Base-by-base conservation (phyloP, 139 green algal species). In the Chlamydomonas applanata region DNA sequence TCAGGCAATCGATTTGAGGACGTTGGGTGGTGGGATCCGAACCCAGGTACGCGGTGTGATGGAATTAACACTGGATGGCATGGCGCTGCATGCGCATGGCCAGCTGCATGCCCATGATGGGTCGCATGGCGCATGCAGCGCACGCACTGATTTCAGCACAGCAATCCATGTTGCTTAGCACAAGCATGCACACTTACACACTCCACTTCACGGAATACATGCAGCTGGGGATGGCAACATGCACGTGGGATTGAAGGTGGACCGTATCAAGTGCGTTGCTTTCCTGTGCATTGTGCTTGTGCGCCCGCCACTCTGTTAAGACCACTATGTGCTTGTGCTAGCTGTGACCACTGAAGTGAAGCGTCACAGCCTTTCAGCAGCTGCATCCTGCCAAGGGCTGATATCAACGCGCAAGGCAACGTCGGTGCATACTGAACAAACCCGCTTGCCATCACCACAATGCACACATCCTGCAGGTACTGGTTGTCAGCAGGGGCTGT, bases 401-500 rank as follows among this genome's bases (percentile, higher is more conserved):
- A 30, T 22, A 25, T 7, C 36, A 36, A 65, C 30, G 64, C 14
- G 40, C 40, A 19, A 49, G 40, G 40, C 40, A 49, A 49, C 40
- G 11, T 11, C 40, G 40, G 7, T 19, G 7, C 40, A 49, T 49
- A 7, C 40, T 49, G 7, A 49, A 19, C 40, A 49, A 49, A 64
- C 24, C 5, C 54, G 33, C 65, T 3, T 35, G 40, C 20, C 13
- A 30, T 16, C 27, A 7, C 19, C 5, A 53, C 11, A 7, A 20
- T 59, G 40, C 24, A 27, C 7, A 44, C 36, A 32, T 35, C 24
- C 16, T 20, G 57, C 81, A 92, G 88, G 81, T 97, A 94, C 71
- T 97, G 93, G 93, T 81, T 97, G 57, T 89, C 88, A 17, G 89
- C 93, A 2, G 92, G 92, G 0, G 92, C 93, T 0, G 87, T 94